Evolutionary conservation across 1,284 basidiomycete genomes (phyloP), one percentile per base, ranked within the genome.

Genomic region (Sanghuangporus weigelae): DNA sequence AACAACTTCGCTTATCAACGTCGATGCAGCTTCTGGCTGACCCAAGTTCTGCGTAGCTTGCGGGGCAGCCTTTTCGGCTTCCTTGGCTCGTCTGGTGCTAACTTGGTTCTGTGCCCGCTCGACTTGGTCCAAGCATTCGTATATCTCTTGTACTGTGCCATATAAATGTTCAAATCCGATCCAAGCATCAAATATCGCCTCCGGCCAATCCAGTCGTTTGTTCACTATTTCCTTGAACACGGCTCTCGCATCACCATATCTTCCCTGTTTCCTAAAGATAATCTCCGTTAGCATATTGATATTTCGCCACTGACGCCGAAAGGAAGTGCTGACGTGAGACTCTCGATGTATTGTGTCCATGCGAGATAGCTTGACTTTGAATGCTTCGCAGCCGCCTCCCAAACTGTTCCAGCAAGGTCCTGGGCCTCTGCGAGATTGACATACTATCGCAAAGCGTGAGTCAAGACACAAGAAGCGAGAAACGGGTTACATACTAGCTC

Each of bases 171-270:
- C 96, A 68, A 98, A 97, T 14, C 81, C 77, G 4, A 88, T 72
- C 89, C 93, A 97, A 0, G 91, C 89, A 64, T 95, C 91, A 84
- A 93, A 93, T 5, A 98, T 78, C 2, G 87, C 89, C 73, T 97
- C 95, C 0, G 95, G 93, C 90, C 95, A 97, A 74, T 98, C 95
- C 48, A 96, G 70, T 51, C 87, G 82, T 72, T 89, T 89, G 51
- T 79, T 77, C 59, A 85, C 83, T 12, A 88, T 78, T 62, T 86
- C 82, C 21, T 78, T 76, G 75, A 91, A 95, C 3, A 85, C 76
- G 26, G 81, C 78, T 40, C 93, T 84, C 1, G 88, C 90, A 57
- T 82, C 76, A 11, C 83, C 79, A 64, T 85, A 76, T 66, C 83
- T 78, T 53, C 82, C 78, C 26, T 84, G 78, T 67, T 84, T 85